Conservation (phyloP, 73 alveolate genomes). For the Paramecium sexaurelia region DNA sequence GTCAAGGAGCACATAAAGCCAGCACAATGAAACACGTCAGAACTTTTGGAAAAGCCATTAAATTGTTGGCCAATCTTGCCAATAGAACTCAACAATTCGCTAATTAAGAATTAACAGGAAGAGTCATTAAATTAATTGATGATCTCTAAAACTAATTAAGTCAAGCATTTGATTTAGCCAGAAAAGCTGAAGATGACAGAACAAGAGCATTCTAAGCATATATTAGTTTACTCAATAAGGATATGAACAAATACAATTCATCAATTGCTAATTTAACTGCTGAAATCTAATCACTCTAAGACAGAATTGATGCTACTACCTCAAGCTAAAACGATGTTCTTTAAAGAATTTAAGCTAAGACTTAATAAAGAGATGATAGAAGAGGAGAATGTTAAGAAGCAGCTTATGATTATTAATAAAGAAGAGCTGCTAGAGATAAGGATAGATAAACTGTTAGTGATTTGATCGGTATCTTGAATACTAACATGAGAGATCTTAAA, state of each 20-base stretch:
- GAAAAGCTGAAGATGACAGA: conserved; percentile 66
- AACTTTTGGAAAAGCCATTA: conserved; percentile 60
- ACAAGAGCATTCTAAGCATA: conserved; percentile 37
- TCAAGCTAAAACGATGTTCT: conserved; percentile 8
- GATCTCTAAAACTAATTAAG: conserved; percentile 63
- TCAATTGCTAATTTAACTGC: conserved; percentile 61
- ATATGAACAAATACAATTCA: conserved; percentile 61
- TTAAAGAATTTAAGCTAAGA: conserved; percentile 59
- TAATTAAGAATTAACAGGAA: conserved; percentile 47
- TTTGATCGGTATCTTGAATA: conserved; percentile 11
- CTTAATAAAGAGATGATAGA: conserved; percentile 64
- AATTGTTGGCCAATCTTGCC: conserved; percentile 49
- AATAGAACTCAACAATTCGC: conserved; percentile 35
- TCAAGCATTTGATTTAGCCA: conserved; percentile 60
- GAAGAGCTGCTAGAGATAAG: conserved; percentile 61
- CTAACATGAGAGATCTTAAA: conserved; percentile 51
- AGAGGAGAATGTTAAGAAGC: conserved; percentile 67
- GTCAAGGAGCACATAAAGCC: conserved; percentile 61
- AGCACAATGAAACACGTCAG: conserved; percentile 60
- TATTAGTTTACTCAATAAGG: conserved; percentile 19
- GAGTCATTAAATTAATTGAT: conserved; percentile 52
- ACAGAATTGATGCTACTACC: conserved; percentile 45
- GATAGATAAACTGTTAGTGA: conserved; percentile 45
- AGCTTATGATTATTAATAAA: conserved; percentile 62
- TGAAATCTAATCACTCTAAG: conserved; percentile 57